phyloP scores from a whole-genome alignment of 2,329 filamentous ascomycete species.

The Paracamarosporium sp. region DNA sequence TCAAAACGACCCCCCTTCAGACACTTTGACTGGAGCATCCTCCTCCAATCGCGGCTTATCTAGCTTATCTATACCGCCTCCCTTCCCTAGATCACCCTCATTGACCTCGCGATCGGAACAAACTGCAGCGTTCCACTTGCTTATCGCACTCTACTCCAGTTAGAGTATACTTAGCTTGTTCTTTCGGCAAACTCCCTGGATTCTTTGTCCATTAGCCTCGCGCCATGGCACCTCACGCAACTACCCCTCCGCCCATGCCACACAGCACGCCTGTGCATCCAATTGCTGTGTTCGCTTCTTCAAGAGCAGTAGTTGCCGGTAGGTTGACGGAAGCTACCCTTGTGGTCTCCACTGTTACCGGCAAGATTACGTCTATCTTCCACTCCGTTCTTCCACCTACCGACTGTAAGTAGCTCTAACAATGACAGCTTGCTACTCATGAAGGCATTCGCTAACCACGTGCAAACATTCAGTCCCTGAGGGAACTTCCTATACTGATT shows the following conservation, averaged over 20 bases:
- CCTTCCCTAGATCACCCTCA: conserved; percentile 16
- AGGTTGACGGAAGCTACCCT: conserved; percentile 83
- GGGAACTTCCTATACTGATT: conserved; percentile 77
- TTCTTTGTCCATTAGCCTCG: conserved; percentile 13
- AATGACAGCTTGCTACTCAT: background rate
- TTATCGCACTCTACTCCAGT: conserved; percentile 27
- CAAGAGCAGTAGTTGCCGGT: conserved; percentile 79
- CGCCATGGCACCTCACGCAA: conserved; percentile 49
- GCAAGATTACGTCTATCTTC: conserved; percentile 82
- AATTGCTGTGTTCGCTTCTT: conserved; percentile 82
- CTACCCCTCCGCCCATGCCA: conserved; percentile 34
- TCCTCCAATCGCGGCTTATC: conserved; percentile 37
- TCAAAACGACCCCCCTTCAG: conserved; percentile 9
- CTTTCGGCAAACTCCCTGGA: conserved; percentile 1
- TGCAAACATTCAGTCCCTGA: conserved; percentile 59
- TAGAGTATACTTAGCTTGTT: conserved; percentile 9
- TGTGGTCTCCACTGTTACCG: conserved; percentile 75
- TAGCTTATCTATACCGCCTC: conserved; percentile 39
- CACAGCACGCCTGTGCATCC: conserved; percentile 45
- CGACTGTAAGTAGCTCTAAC: conserved; percentile 53
- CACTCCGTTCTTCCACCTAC: conserved; percentile 75
- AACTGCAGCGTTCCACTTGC: conserved; percentile 7
- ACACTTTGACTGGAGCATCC: conserved; percentile 10
- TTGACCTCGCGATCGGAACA: background rate
- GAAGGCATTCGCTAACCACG: background rate